Evolutionary conservation across 768 basidiomycete species (phyloP).

Genomic region (Agaricus subrufescens): DNA sequence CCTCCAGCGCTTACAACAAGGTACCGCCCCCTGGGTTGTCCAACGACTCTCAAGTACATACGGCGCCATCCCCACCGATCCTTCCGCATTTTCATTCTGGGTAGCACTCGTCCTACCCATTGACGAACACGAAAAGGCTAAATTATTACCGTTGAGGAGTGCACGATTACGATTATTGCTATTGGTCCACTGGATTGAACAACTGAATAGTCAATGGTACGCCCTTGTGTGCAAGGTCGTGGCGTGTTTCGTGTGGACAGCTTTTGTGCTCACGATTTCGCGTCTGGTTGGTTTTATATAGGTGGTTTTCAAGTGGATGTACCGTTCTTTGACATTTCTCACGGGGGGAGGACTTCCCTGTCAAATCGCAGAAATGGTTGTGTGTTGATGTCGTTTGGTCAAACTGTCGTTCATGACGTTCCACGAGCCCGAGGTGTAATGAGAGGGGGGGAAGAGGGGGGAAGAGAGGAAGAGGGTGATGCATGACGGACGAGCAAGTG

Average conservation of each 20-base stretch:
- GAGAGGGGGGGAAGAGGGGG: background rate
- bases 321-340: constrained; percentile 34
- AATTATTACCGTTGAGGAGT: constrained; percentile 78
- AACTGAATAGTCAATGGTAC: constrained; percentile 49
- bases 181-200: constrained; percentile 93
- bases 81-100: constrained; percentile 79
- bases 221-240: constrained; percentile 22
- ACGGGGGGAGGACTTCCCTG: background rate
- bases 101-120: constrained; percentile 88
- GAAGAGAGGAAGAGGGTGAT: background rate
- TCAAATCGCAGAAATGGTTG: no score
- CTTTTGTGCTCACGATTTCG: constrained; percentile 24
- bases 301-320: constrained; percentile 78
- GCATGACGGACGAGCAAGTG: background rate
- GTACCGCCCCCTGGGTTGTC: constrained; percentile 90
- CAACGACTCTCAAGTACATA: constrained; percentile 79
- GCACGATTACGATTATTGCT: constrained; percentile 75
- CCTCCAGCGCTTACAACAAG: constrained; percentile 43
- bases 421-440: background rate
- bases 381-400: no score
- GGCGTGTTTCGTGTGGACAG: constrained; percentile 17
- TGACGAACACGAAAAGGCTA: constrained; percentile 85
- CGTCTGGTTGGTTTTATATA: constrained; percentile 32
- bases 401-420: no score
- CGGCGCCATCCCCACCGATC: constrained; percentile 72